Evolutionary conservation across 2,329 filamentous ascomycete genomes (phyloP).

Genomic region (Pyrenophora tritici-repentis): DNA sequence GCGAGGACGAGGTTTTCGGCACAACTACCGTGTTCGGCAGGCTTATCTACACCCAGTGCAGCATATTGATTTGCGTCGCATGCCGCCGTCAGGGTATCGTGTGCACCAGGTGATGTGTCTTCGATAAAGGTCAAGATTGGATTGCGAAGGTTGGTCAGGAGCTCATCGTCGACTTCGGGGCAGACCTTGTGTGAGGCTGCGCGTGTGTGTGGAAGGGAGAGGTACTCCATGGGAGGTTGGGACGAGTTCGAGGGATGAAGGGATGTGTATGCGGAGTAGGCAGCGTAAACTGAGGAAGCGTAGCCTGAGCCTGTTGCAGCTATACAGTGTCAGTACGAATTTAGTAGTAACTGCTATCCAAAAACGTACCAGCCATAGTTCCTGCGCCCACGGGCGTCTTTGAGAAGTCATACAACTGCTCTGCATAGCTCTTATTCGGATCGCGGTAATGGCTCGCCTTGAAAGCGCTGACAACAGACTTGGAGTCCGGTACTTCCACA

Average conservation of each 20-base stretch:
- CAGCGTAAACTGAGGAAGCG: slow-evolving; percentile 54
- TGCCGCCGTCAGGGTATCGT: slow-evolving; percentile 55
- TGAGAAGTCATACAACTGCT: slow-evolving; percentile 57
- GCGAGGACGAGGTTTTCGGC: slow-evolving; percentile 57
- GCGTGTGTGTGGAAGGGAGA: slow-evolving; percentile 54
- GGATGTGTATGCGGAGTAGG: slow-evolving; percentile 54
- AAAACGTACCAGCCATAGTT: slow-evolving; percentile 47
- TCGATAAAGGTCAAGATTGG: slow-evolving; percentile 55
- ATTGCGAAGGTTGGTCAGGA: slow-evolving; percentile 53
- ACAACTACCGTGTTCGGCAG: slow-evolving; percentile 54
- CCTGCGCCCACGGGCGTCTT: slow-evolving; percentile 58
- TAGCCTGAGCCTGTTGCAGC: slow-evolving; percentile 55
- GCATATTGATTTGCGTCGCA: slow-evolving; percentile 54
- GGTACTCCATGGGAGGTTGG: slow-evolving; percentile 53
- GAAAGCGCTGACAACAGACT: slow-evolving; percentile 52
- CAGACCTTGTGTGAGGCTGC: slow-evolving; percentile 49
- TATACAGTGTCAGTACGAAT: slow-evolving; percentile 15
- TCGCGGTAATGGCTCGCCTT: slow-evolving; percentile 52
- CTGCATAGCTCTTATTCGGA: slow-evolving; percentile 54
- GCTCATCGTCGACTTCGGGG: slow-evolving; percentile 49
- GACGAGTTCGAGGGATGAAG: slow-evolving; percentile 37
- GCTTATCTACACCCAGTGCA: slow-evolving; percentile 50
- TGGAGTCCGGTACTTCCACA: slow-evolving; percentile 43
- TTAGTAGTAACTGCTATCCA: background rate
- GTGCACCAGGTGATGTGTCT: slow-evolving; percentile 51